Conservation (phyloP, 108 stramenopile genomes). For the Skeletonema menzelii region DNA sequence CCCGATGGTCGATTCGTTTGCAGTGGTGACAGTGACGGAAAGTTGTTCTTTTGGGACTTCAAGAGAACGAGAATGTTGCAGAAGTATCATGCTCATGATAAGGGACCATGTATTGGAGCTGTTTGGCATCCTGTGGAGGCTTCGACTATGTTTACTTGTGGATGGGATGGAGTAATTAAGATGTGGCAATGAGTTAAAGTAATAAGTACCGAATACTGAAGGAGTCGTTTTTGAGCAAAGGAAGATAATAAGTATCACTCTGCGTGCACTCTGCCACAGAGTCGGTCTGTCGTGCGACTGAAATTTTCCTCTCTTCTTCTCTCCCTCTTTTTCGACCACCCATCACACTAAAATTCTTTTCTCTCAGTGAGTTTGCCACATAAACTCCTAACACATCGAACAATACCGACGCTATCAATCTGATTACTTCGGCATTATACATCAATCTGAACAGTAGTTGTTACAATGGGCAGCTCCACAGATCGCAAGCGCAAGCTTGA, state of each 20-base stretch:
- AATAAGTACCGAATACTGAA: too few species aligned
- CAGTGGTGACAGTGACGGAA: constrained; percentile 96
- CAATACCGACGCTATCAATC: neutral
- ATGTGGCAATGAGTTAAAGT: constrained; percentile 77
- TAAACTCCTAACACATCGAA: neutral
- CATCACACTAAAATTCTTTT: too few species aligned
- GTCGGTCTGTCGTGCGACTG: too few species aligned
- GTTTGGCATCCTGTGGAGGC: constrained; percentile 97
- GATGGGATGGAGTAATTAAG: constrained; percentile 99
- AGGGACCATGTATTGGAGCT: constrained; percentile 91
- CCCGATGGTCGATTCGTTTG: constrained; percentile 95
- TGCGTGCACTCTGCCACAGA: too few species aligned
- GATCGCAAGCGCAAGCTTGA: constrained; percentile 40
- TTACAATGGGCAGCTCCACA: neutral
- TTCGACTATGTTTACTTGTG: constrained; percentile 92
- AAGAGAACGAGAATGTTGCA: constrained; percentile 75
- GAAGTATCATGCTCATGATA: constrained; percentile 91
- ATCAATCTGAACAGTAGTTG: too few species aligned
- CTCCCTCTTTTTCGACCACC: neutral
- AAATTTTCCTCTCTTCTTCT: neutral
- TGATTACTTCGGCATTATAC: too few species aligned
- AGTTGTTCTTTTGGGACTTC: constrained; percentile 97
- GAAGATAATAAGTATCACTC: too few species aligned
- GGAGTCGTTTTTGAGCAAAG: too few species aligned
- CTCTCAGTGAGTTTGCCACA: too few species aligned